These are phyloP conservation scores for Trichosporon asahii DNA, from an alignment of 1,284 basidiomycete species.

Conservation along the genomic window DNA sequence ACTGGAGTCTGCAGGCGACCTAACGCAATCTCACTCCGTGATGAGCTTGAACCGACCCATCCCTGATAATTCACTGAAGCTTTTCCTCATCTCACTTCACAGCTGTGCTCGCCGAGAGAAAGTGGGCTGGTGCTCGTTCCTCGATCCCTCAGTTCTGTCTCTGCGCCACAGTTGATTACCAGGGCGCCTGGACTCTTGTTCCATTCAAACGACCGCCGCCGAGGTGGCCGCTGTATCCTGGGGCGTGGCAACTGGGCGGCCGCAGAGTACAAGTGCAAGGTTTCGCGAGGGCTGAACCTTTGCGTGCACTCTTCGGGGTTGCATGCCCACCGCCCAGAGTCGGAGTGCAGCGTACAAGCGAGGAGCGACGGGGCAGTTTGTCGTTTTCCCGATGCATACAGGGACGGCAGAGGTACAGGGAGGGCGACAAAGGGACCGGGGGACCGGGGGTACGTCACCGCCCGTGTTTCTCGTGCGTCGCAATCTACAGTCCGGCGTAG, in stretches of 20 bases:
- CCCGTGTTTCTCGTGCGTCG: background rate
- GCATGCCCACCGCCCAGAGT: no score
- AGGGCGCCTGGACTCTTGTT: background rate
- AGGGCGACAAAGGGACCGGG: background rate
- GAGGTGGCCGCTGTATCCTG: no score
- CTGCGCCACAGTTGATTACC: background rate
- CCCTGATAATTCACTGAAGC: background rate
- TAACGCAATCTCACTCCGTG: background rate
- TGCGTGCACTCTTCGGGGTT: no score
- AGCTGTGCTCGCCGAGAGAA: background rate
- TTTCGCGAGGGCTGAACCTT: no score
- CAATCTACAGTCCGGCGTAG: background rate
- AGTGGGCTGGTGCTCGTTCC: background rate
- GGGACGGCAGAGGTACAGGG: no score
- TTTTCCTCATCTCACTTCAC: background rate
- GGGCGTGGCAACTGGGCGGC: no score
- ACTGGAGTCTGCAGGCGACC: background rate
- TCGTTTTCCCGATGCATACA: background rate
- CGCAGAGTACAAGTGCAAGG: no score
- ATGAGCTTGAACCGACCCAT: background rate
- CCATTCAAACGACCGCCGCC: no score
- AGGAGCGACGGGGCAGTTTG: background rate
- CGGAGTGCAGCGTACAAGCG: background rate
- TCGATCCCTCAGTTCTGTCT: background rate
- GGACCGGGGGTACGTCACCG: constrained; percentile 1